Base-by-base conservation (phyloP, 2,329 filamentous ascomycete genomes). In the Akanthomyces uredinophilus region DNA sequence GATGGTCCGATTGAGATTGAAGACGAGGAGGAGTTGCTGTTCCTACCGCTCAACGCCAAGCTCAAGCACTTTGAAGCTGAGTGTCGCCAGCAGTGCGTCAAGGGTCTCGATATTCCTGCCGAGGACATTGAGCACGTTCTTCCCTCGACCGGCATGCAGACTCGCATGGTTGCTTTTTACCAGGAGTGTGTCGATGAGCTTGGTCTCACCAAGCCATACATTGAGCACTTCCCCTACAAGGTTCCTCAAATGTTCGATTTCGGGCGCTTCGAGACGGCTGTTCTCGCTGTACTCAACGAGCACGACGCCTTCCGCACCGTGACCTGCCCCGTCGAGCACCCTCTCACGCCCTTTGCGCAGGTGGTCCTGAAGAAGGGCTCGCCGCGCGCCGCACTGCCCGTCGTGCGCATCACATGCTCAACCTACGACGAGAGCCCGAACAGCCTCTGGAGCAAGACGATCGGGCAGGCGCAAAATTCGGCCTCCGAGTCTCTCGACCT, bases 291-390 rank as follows among this genome's bases (percentile, higher is more conserved):
- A 1, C 55, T 65, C 43, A 37, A 44, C 37, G 59, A 47, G 29
- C 57, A 64, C 41, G 64, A 65, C 35, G 64, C 58, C 37, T 65
- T 64, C 50, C 64, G 64, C 50, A 60, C 64, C 49, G 53, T 65
- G 4, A 64, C 61, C 32, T 61, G 61, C 22, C 54, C 53, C 1
- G 51, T 62, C 20, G 37, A 55, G 46, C 64, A 65, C 51, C 64
- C 64, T 4, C 53, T 65, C n/a, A 55, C 64, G 13, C 58, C 62
- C 3, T 64, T 62, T 37, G 62, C 64, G 24, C 62, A 64, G 44
- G 60, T 60, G 16, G 56, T 64, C 4, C 54, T 65, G 27, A 35
- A n/a, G 18, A 41, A 35, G 18, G 43, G 18, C 20, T 53, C 59
- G 22, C 50, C 57, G 20, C 32, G 29, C 4, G 54, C 55, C n/a